Conservation (phyloP, 2,329 filamentous ascomycete species). For the Dothiorella sarmentorum region DNA sequence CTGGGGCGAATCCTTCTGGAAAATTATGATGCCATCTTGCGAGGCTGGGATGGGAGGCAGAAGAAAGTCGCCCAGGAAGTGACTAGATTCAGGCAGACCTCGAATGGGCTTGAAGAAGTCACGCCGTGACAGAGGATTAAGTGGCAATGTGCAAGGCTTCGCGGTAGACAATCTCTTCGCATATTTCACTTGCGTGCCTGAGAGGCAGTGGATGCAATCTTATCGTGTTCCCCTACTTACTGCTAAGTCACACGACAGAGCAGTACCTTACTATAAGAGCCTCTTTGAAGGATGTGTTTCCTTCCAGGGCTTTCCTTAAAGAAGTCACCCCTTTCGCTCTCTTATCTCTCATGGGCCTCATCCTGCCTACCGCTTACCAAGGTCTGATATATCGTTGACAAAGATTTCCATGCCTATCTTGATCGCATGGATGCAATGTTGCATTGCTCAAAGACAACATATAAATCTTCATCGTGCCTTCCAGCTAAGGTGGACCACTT, state of each 20-base stretch:
- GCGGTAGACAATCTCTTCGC: no score
- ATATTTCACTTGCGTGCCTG: no score
- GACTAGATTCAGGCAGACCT: no score
- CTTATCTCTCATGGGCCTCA: background rate
- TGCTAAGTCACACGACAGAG: no score
- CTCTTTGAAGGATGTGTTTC: no score
- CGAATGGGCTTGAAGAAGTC: no score
- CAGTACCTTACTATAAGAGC: no score
- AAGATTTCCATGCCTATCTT: background rate
- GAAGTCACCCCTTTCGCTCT: background rate
- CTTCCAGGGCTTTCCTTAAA: no score
- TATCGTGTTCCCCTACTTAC: no score
- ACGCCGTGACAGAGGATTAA: no score
- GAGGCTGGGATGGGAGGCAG: background rate
- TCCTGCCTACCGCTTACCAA: background rate
- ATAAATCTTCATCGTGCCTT: background rate
- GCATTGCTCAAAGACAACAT: background rate
- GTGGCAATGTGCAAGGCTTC: no score
- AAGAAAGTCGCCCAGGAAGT: background rate
- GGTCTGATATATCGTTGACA: background rate
- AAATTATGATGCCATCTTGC: background rate
- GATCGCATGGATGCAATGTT: background rate
- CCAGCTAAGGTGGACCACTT: background rate
- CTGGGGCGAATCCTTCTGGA: conserved; percentile 26
- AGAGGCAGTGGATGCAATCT: no score